Evolutionary conservation across 176 grass and related monocot species (phyloP), one percentile per base, ranked within the genome.

Genomic region (Canna indica): DNA sequence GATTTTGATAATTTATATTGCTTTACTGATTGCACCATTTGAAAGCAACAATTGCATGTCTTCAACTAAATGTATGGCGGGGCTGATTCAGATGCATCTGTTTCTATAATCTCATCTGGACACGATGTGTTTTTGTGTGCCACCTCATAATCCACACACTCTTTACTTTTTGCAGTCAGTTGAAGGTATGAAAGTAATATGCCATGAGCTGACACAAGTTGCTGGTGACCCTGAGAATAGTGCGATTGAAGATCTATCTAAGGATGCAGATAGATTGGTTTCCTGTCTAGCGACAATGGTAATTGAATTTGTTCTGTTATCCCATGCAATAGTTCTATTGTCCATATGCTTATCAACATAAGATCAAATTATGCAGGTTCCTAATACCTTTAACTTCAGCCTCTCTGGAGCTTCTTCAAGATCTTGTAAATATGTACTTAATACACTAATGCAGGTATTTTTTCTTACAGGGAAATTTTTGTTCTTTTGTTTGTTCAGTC

Each of bases 101-200:
- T 57, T 52, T 29, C 54, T 61, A 4, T 18, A 59, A 36, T 28
- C 31, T 60, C 15, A 45, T 61, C 7, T 58, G 12, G 11, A 15
- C 7, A 14, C 31, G 35, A 42, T 41, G 13, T n/a, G 13, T 65
- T 20, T 27, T 32, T 10, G 57, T 30, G 29, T 31, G 17, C 33
- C n/a, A n/a, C n/a, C n/a, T n/a, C n/a, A n/a, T 62, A 18, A 26
- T 46, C 68, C 5, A 67, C 47, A 53, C 10, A 52, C 17, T 5
- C 18, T 32, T 69, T 77, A 34, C 50, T 77, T 67, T 56, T 18
- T 80, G 86, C 86, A 99, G 94, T 99, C 94, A 32, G 94, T 99
- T 73, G 94, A 99, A 90, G 94, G 86, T 41, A 99, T 99, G 94
- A 99, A 99, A 78, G 82, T 93, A 62, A 93, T 99, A 54, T 99